Evolutionary conservation across 495 filamentous ascomycete species (phyloP).

Genomic region (Tuber borchii): DNA sequence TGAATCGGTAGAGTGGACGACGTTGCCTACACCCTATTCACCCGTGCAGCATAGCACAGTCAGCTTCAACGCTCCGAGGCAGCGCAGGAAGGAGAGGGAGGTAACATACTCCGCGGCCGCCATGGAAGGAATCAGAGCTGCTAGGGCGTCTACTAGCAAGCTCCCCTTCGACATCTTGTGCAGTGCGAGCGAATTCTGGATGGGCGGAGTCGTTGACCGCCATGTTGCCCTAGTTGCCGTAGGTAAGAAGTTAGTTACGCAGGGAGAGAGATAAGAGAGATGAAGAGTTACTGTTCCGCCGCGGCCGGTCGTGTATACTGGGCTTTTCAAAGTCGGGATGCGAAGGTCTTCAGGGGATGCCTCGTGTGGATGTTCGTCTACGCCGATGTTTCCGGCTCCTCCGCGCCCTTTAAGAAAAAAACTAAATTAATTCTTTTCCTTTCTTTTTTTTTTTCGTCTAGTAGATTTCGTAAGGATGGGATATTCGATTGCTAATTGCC

Average conservation of each 20-base stretch:
- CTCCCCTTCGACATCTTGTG: constrained; percentile 68
- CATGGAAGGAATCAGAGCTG: constrained; percentile 42
- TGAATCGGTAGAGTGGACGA: constrained; percentile 45
- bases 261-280: neutral
- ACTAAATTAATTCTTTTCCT: neutral
- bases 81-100: constrained; percentile 42
- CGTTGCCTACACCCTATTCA: constrained; percentile 52
- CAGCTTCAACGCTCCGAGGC: constrained; percentile 43
- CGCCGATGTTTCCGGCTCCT: constrained; percentile 68
- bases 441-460: neutral
- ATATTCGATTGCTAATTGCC: neutral
- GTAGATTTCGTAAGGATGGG: neutral
- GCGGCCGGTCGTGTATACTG: constrained; percentile 75
- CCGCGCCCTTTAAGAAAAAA: constrained; percentile 47
- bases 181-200: constrained; percentile 63
- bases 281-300: constrained; percentile 48
- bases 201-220: constrained; percentile 57
- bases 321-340: constrained; percentile 75
- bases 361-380: constrained; percentile 49
- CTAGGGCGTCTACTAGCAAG: constrained; percentile 49
- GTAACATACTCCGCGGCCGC: constrained; percentile 44
- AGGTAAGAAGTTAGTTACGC: neutral
- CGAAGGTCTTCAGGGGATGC: constrained; percentile 57
- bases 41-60: neutral
- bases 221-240: constrained; percentile 62